A percentile compares a stretch with the other conserved stretches of the same genome.
phyloP scores from a whole-genome alignment of 1,284 basidiomycete species.

The Ceratobasidium sp. region DNA sequence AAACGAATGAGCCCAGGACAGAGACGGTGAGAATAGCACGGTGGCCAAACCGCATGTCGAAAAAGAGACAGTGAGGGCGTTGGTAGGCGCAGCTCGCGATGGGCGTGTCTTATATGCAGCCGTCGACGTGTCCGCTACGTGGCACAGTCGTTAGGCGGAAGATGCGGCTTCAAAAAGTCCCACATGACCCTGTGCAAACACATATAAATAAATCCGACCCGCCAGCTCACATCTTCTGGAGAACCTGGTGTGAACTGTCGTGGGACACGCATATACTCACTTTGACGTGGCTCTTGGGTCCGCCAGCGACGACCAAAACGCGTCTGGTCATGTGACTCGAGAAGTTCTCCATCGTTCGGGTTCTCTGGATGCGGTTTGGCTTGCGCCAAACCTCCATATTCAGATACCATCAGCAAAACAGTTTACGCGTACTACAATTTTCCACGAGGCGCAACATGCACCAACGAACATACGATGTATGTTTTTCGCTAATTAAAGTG shows the following conservation, averaged over 20 bases:
- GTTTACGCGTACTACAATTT: not conserved
- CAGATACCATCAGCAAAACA: constrained; percentile 5
- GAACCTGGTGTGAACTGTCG: not conserved
- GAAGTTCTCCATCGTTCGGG: not conserved
- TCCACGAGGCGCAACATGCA: constrained; percentile 23
- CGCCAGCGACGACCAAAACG: not conserved
- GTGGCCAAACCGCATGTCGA: constrained; percentile 65
- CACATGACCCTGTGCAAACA: constrained; percentile 35
- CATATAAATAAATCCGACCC: constrained; percentile 24
- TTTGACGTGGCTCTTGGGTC: not conserved
- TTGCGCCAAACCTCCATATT: not conserved
- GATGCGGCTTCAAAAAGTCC: constrained; percentile 16
- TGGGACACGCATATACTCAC: constrained; percentile 17
- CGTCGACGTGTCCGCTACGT: constrained; percentile 39
- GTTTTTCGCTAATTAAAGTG: not conserved
- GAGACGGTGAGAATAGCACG: constrained; percentile 62
- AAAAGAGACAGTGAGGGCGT: constrained; percentile 21
- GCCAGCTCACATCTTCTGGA: constrained; percentile 15
- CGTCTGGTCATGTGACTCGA: constrained; percentile 29
- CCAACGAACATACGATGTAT: constrained; percentile 38
- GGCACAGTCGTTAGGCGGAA: constrained; percentile 33
- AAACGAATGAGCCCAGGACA: constrained; percentile 58
- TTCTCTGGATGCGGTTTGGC: constrained; percentile 24
- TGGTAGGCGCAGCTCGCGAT: not conserved
- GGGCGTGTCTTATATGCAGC: constrained; percentile 8